A percentile compares a stretch with the other conserved stretches of the same genome.
Evolutionary conservation across 1,284 basidiomycete genomes (phyloP).

Genomic region (Termitomyces sp.): DNA sequence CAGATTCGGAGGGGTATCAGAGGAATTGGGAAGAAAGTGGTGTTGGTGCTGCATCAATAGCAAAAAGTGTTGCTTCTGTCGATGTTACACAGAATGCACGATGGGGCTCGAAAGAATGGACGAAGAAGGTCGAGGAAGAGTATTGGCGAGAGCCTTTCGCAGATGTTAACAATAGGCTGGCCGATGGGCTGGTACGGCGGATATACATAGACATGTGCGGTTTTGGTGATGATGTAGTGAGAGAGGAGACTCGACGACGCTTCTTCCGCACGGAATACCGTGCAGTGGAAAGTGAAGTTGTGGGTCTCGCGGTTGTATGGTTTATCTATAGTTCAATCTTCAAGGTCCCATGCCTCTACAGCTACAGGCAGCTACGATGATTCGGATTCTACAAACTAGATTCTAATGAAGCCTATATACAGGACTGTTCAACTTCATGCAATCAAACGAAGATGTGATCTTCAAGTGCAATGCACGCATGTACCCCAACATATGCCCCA

Average conservation of each 20-base stretch:
- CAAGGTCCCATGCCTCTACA: no score
- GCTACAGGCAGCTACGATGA: no score
- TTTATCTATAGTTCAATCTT: no score
- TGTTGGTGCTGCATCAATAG: constrained; percentile 29
- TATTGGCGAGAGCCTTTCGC: constrained; percentile 17
- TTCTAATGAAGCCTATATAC: no score
- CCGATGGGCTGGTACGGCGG: constrained; percentile 16
- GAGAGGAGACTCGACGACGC: constrained; percentile 27
- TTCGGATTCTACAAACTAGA: no score
- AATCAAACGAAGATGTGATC: no score
- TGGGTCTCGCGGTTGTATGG: constrained; percentile 82
- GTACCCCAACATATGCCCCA: no score
- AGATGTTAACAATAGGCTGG: constrained; percentile 6
- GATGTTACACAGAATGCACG: constrained; percentile 34
- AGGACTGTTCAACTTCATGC: no score
- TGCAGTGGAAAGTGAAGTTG: constrained; percentile 84
- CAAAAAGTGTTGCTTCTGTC: constrained; percentile 24
- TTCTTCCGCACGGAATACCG: constrained; percentile 81
- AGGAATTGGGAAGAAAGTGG: constrained; percentile 53
- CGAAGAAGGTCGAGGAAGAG: constrained; percentile 19
- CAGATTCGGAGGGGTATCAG: constrained; percentile 58
- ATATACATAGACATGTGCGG: constrained; percentile 25
- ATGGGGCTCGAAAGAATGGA: constrained; percentile 46
- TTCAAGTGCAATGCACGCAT: no score
- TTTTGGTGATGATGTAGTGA: constrained; percentile 26